Base-by-base conservation (phyloP, 768 basidiomycete species). In the Pholiota microspora region DNA sequence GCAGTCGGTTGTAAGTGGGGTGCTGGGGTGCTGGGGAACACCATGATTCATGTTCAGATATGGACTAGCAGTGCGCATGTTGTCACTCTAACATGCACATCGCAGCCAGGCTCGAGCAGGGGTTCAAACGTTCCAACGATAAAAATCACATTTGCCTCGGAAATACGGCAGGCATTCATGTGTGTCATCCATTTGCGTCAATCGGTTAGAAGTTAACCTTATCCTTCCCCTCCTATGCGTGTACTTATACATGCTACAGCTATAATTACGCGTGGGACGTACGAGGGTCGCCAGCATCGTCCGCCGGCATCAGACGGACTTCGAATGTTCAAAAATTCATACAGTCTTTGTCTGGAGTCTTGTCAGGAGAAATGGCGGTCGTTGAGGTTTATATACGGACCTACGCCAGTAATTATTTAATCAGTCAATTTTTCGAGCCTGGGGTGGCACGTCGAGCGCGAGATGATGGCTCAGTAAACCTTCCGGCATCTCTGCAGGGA, bases 401-500 rank as follows among this genome's bases (percentile, higher is more conserved):
- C n/a, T n/a, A n/a, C n/a, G n/a, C n/a, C n/a, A n/a, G n/a, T n/a
- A n/a, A n/a, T n/a, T n/a, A n/a, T n/a, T n/a, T n/a, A n/a, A n/a
- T n/a, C n/a, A n/a, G n/a, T n/a, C n/a, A n/a, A n/a, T n/a, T n/a
- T n/a, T n/a, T n/a, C n/a, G n/a, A n/a, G n/a, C n/a, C n/a, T n/a
- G n/a, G n/a, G n/a, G n/a, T n/a, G n/a, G n/a, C n/a, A n/a, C n/a
- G n/a, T n/a, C n/a, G n/a, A n/a, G n/a, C n/a, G 35, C 7, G n/a
- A 8, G 40, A 18, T 42, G 40, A 42, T 42, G 40, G 23, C 36
- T 50, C 52, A 52, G 56, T 51, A 44, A 44, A 54, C 18, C 9
- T 25, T 21, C 12, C 71, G 72, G 72, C 72, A 70, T 63, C 56
- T 64, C 68, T 69, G 69, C 67, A 49, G 38, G 34, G 16, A 58